phyloP scores from a whole-genome alignment of 371 early-diverging fungal genomes.

The Dentiscutata heterogama region DNA sequence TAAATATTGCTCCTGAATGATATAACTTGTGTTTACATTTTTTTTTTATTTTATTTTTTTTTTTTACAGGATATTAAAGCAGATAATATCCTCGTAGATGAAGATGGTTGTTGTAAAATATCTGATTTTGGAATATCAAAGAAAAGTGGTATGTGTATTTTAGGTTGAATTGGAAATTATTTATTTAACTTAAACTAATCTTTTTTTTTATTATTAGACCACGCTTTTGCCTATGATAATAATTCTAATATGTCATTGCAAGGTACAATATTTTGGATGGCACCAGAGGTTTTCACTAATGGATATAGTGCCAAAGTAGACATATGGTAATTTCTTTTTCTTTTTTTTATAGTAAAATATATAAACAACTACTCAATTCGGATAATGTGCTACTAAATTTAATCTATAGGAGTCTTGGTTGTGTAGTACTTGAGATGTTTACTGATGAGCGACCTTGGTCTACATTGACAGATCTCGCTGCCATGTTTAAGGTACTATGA shows the following conservation, averaged over 20 bases:
- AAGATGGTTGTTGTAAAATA: slow-evolving; percentile 92
- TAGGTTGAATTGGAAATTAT: neutral
- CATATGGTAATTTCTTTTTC: slow-evolving; percentile 60
- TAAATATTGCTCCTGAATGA: too few species aligned
- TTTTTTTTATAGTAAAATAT: neutral
- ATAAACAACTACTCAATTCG: neutral
- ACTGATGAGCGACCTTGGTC: slow-evolving; percentile 92
- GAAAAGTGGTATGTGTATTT: slow-evolving; percentile 62
- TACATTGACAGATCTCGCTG: slow-evolving; percentile 71
- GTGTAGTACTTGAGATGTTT: slow-evolving; percentile 90
- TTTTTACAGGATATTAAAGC: slow-evolving; percentile 89
- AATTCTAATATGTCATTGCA: slow-evolving; percentile 67
- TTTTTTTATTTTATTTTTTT: neutral
- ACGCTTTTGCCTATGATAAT: slow-evolving; percentile 55
- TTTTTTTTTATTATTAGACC: slow-evolving; percentile 41
- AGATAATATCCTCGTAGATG: slow-evolving; percentile 90
- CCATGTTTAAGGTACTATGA: slow-evolving; percentile 70
- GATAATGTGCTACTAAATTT: neutral
- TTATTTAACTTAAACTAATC: neutral
- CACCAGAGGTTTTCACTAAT: slow-evolving; percentile 91
- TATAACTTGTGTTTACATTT: neutral
- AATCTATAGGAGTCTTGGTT: slow-evolving; percentile 75
- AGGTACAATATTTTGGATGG: slow-evolving; percentile 91
- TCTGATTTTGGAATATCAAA: slow-evolving; percentile 98
- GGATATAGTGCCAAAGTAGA: slow-evolving; percentile 84